phyloP scores from a whole-genome alignment of 495 filamentous ascomycete genomes.

The Podospora pseudocomata region DNA sequence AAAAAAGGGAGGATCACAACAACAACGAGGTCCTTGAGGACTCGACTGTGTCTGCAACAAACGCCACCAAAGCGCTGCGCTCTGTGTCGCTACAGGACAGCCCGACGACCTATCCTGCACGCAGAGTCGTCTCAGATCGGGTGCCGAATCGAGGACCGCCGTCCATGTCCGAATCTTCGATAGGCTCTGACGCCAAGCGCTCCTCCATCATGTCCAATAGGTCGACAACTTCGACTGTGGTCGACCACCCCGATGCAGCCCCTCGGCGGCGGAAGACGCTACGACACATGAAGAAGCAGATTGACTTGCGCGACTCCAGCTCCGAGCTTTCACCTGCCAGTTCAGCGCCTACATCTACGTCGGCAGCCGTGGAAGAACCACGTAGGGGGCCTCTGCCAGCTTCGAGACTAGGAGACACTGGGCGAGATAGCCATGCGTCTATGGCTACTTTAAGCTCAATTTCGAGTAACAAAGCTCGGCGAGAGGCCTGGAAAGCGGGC shows the following conservation, averaged over 20 bases:
- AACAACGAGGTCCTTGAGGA: slow-evolving; percentile 47
- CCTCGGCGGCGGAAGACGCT: slow-evolving; percentile 57
- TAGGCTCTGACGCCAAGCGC: slow-evolving; percentile 45
- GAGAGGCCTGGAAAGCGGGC: slow-evolving; percentile 52
- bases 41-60: slow-evolving; percentile 45
- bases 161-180: slow-evolving; percentile 43
- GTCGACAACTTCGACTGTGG: slow-evolving; percentile 60
- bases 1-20: slow-evolving; percentile 22
- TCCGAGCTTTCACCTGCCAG: slow-evolving; percentile 53
- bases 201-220: slow-evolving; percentile 60
- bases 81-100: slow-evolving; percentile 48
- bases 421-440: slow-evolving; percentile 57
- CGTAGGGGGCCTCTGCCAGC: slow-evolving; percentile 25
- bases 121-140: slow-evolving; percentile 32
- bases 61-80: slow-evolving; percentile 47
- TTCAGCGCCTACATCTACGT: slow-evolving; percentile 37
- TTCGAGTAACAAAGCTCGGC: slow-evolving; percentile 51
- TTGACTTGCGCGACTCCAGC: slow-evolving; percentile 48
- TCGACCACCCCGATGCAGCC: slow-evolving; percentile 64
- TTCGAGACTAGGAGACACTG: slow-evolving; percentile 32
- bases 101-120: slow-evolving; percentile 40
- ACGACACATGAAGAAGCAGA: slow-evolving; percentile 65
- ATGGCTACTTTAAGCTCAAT: slow-evolving; percentile 54
- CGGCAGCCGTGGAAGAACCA: slow-evolving; percentile 24
- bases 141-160: slow-evolving; percentile 26